phyloP scores from a whole-genome alignment of 2,329 filamentous ascomycete genomes.

The Catunica adiposa region DNA sequence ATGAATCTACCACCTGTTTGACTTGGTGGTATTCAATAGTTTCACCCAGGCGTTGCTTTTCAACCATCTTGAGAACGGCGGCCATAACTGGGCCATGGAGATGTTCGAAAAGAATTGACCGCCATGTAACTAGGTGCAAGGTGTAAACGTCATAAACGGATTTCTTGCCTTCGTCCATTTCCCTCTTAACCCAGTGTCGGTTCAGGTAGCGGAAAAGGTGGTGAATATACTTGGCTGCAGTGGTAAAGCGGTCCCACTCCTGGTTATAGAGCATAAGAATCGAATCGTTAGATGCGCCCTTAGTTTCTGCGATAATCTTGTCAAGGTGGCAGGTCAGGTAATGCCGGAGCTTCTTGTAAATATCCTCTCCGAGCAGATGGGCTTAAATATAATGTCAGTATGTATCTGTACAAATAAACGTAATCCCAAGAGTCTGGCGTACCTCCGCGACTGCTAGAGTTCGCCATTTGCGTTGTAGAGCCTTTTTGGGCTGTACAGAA shows the following conservation, averaged over 20 bases:
- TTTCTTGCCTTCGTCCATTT: slow-evolving; percentile 98
- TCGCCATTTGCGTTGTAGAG: slow-evolving; percentile 26
- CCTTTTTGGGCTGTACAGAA: slow-evolving; percentile 98
- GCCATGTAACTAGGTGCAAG: slow-evolving; percentile 89
- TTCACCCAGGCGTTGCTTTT: slow-evolving; percentile 93
- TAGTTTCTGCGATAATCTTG: slow-evolving; percentile 54
- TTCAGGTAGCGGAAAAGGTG: slow-evolving; percentile 94
- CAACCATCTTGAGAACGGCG: slow-evolving; percentile 82
- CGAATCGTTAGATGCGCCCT: slow-evolving; percentile 73
- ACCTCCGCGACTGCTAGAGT: slow-evolving; percentile 48
- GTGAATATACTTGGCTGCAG: slow-evolving; percentile 91
- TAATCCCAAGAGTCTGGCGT: slow-evolving; percentile 16
- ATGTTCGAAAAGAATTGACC: slow-evolving; percentile 69
- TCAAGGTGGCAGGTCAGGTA: slow-evolving; percentile 68
- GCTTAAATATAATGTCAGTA: too few relatives aligned
- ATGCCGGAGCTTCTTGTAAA: slow-evolving; percentile 78
- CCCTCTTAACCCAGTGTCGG: slow-evolving; percentile 94
- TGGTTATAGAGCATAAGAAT: slow-evolving; percentile 85
- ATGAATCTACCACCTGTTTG: slow-evolving; percentile 92
- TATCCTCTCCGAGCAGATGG: slow-evolving; percentile 84
- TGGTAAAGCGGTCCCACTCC: slow-evolving; percentile 92
- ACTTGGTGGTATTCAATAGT: slow-evolving; percentile 96
- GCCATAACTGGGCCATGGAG: slow-evolving; percentile 86
- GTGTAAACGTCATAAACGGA: slow-evolving; percentile 97
- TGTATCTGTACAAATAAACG: not conserved